These are phyloP conservation scores for Asterochloris erici DNA, from an alignment of 139 green algal genomes.

Conservation along the genomic window DNA sequence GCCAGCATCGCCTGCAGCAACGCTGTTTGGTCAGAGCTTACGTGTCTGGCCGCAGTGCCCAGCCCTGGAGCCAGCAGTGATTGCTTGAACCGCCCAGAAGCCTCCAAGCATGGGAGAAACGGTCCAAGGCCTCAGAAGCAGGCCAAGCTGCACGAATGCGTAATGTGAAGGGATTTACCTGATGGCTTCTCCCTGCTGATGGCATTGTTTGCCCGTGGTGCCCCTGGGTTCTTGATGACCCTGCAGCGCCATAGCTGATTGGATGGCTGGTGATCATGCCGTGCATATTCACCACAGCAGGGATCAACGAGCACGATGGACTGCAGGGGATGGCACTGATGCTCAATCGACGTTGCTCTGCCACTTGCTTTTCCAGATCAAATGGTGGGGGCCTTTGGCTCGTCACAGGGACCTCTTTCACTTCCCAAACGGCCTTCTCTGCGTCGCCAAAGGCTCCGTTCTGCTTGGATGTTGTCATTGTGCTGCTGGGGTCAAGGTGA, in stretches of 20 bases:
- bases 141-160: background rate
- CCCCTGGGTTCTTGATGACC: conserved; percentile 8
- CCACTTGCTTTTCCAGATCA: background rate
- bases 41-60: background rate
- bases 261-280: no score
- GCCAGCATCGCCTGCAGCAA: conserved; percentile 12
- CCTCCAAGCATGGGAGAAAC: background rate
- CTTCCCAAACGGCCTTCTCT: no score
- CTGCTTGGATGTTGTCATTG: no score
- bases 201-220: background rate
- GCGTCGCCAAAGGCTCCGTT: no score
- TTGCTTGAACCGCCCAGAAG: background rate
- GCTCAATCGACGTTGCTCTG: no score
- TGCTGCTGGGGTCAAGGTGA: no score
- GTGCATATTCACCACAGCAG: no score
- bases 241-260: no score
- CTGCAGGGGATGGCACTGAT: no score
- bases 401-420: conserved; percentile 13
- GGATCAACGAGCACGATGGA: no score
- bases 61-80: background rate
- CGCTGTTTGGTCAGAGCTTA: background rate
- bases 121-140: background rate
- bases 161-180: background rate
- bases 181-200: background rate
- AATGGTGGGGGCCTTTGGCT: background rate